Percentiles rank a stretch among this genome's conserved stretches.
phyloP scores from a whole-genome alignment of 2,329 filamentous ascomycete genomes.

The Domatiomyces catenatus region DNA sequence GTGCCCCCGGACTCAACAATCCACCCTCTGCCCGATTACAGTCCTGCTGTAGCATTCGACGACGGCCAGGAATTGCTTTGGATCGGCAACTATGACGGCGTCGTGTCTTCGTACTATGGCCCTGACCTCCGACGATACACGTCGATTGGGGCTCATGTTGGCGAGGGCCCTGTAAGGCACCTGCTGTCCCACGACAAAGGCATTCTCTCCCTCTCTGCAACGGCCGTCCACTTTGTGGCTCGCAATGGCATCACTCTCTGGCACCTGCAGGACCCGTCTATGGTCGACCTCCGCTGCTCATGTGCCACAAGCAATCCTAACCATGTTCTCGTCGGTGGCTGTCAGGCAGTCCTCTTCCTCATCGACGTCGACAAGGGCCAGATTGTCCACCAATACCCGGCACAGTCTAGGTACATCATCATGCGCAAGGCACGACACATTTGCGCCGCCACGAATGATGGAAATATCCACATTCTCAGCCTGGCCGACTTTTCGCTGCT shows the following conservation, averaged over 20 bases:
- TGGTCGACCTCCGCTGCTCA: constrained; percentile 86
- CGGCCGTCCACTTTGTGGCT: constrained; percentile 75
- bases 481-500: constrained; percentile 60
- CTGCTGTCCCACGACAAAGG: constrained; percentile 84
- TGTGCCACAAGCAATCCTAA: constrained; percentile 80
- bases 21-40: constrained; percentile 54
- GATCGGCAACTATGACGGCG: constrained; percentile 82
- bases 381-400: constrained; percentile 55
- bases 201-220: constrained; percentile 66
- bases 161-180: constrained; percentile 70
- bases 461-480: constrained; percentile 74
- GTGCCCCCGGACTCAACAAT: constrained; percentile 54
- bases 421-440: constrained; percentile 85
- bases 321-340: constrained; percentile 72
- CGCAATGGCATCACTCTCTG: constrained; percentile 72
- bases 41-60: constrained; percentile 78
- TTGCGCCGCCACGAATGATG: constrained; percentile 73
- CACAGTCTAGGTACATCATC: constrained; percentile 66
- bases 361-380: constrained; percentile 58
- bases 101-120: constrained; percentile 76
- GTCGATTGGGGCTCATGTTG: constrained; percentile 65
- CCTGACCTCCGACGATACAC: constrained; percentile 78
- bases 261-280: constrained; percentile 66
- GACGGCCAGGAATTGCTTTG: constrained; percentile 78
- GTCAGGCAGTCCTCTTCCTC: constrained; percentile 72